Evolutionary conservation across 179 eudicot species (phyloP), one percentile per base, ranked within the genome.

Genomic region (Amaranthus tricolor): DNA sequence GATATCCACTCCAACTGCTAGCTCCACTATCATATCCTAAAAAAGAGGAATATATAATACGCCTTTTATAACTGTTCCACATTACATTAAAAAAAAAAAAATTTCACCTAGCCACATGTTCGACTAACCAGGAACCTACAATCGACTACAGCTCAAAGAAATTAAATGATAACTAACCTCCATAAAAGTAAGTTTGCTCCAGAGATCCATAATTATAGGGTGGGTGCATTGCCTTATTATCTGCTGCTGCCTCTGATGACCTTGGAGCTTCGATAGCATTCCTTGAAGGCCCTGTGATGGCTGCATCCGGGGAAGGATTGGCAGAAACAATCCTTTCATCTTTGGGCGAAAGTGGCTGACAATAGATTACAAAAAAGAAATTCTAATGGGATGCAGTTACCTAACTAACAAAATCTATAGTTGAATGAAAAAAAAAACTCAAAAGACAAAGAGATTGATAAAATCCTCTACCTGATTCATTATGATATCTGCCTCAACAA

Each of bases 151-250:
- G 58, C 45, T 68, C 63, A 24, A 21, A 15, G 31, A 13, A 68
- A 14, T 8, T 16, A 45, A 60, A 12, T 12, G 77, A 74, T 17
- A 57, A 83, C 88, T 77, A 66, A 93, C 99, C 99, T 88, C 97
- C 99, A 87, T 89, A 87, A 68, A 77, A 89, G 78, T 88, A 90
- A 48, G 89, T 84, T 74, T 89, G 98, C 15, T 95, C 99, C 50
- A 81, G 86, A 63, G 88, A 73, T 20, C 89, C 74, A 85, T 80
- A 89, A 54, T 83, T 48, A 82, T 87, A 87, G 60, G 76, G 57
- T 45, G 89, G 88, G 65, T 85, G 80, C 17, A 81, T 52, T 20
- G 86, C 47, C 69, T 82, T 80, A 69, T 68, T 85, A 68, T 87
- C 84, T 74, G 86, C 89, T 81, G 80, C 82, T 59, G 84, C 77